Evolutionary conservation across 2,329 filamentous ascomycete genomes (phyloP).

Genomic region (Emmonsiellopsis sp.): DNA sequence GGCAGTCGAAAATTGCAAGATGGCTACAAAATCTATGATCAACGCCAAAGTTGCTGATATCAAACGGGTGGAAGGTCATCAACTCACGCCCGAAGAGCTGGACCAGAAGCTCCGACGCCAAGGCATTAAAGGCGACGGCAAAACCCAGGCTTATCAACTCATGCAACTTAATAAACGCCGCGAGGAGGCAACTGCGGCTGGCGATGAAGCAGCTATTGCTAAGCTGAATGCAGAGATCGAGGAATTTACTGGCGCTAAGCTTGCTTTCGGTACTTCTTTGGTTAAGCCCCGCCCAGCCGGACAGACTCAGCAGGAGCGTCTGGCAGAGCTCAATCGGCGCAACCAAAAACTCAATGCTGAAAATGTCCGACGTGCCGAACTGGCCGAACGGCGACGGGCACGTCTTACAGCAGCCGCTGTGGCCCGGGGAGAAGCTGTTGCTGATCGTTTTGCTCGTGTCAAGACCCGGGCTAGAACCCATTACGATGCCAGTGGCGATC

Average conservation of each 20-base stretch:
- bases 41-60: slow-evolving; percentile 69
- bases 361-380: slow-evolving; percentile 79
- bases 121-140: slow-evolving; percentile 52
- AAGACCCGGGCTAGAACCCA: slow-evolving; percentile 60
- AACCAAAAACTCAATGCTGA: slow-evolving; percentile 82
- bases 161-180: slow-evolving; percentile 56
- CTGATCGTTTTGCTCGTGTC: slow-evolving; percentile 48
- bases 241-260: slow-evolving; percentile 45
- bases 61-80: slow-evolving; percentile 65
- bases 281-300: slow-evolving; percentile 47
- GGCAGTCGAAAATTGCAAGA: slow-evolving; percentile 57
- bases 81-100: slow-evolving; percentile 76
- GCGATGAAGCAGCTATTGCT: slow-evolving; percentile 50
- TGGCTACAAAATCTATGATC: slow-evolving; percentile 65
- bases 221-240: slow-evolving; percentile 41
- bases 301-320: slow-evolving; percentile 64
- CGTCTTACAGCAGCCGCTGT: slow-evolving; percentile 53
- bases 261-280: slow-evolving; percentile 62
- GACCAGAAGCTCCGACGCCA: slow-evolving; percentile 67
- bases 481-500: slow-evolving; percentile 50
- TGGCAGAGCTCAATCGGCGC: slow-evolving; percentile 72
- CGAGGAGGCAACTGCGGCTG: slow-evolving; percentile 54
- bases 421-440: slow-evolving; percentile 53
- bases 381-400: slow-evolving; percentile 62
- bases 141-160: slow-evolving; percentile 58